These are phyloP conservation scores for Xylaria sp. DNA, from an alignment of 2,329 filamentous ascomycete species.

Conservation along the genomic window DNA sequence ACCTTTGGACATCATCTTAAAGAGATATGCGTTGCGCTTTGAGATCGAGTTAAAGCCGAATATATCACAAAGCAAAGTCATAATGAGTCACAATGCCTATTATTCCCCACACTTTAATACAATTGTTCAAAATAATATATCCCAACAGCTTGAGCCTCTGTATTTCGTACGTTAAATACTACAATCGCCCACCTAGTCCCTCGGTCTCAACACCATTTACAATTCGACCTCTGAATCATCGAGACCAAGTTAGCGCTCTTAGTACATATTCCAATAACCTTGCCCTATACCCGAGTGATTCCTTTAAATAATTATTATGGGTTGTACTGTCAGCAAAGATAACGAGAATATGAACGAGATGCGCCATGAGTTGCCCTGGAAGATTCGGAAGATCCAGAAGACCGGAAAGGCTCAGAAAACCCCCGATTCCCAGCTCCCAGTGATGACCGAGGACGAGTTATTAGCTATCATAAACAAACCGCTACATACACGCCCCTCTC, in stretches of 20 bases:
- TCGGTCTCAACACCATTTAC: background rate
- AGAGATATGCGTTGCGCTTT: background rate
- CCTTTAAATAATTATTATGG: slow-evolving; percentile 1
- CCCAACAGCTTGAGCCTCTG: background rate
- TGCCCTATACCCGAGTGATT: background rate
- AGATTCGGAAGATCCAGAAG: background rate
- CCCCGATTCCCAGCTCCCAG: too few relatives aligned
- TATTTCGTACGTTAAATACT: background rate
- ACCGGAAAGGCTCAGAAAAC: background rate
- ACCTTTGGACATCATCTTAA: background rate
- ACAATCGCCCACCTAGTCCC: background rate
- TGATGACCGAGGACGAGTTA: slow-evolving; percentile 4
- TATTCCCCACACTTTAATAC: background rate
- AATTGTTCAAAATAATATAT: background rate
- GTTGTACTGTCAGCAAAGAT: slow-evolving; percentile 21
- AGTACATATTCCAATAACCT: background rate
- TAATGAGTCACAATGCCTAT: slow-evolving; percentile 13
- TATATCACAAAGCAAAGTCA: slow-evolving; percentile 1
- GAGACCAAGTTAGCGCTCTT: background rate
- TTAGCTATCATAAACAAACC: background rate
- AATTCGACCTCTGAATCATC: background rate
- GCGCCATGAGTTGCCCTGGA: background rate
- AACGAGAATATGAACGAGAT: background rate
- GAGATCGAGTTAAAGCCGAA: background rate
- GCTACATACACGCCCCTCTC: background rate